Evolutionary conservation across 2,329 filamentous ascomycete genomes (phyloP).

Genomic region (Thielaviopsis ethacetica): DNA sequence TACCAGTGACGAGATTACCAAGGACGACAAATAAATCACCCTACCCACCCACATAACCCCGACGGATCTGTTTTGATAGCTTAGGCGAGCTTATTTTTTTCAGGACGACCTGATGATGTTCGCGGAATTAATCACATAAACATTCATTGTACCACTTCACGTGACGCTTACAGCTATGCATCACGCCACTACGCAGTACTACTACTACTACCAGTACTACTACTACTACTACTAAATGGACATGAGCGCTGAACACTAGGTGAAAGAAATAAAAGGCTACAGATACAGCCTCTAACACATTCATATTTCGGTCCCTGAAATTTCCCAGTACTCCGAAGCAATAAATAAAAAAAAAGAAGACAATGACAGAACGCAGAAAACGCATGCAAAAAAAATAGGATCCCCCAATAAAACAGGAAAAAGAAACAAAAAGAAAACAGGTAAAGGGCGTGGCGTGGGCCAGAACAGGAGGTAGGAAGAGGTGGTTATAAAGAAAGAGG

Average conservation of each 20-base stretch:
- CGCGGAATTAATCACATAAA: too few relatives aligned
- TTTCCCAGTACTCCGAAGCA: slow-evolving; percentile 3
- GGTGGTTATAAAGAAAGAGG: background rate
- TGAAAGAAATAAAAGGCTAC: too few relatives aligned
- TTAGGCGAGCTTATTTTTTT: background rate
- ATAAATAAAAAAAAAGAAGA: background rate
- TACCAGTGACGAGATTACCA: slow-evolving; percentile 59
- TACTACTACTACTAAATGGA: too few relatives aligned
- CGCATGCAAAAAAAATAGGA: background rate
- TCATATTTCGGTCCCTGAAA: background rate
- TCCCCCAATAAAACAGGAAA: background rate
- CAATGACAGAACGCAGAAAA: background rate
- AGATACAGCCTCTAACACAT: background rate
- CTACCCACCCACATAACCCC: background rate
- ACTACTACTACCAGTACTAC: background rate
- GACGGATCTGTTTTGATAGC: background rate
- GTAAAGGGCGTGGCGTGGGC: too few relatives aligned
- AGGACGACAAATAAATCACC: slow-evolving; percentile 41
- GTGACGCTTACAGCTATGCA: too few relatives aligned
- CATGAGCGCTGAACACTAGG: too few relatives aligned
- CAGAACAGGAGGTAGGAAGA: background rate
- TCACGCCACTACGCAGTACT: background rate
- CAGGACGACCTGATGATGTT: too few relatives aligned
- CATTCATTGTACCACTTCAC: too few relatives aligned
- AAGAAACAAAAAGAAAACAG: background rate